Percentiles rank a stretch among this genome's conserved stretches.
Evolutionary conservation across 441 rosid genomes (phyloP).

Genomic region (Francoa sonchifolia): DNA sequence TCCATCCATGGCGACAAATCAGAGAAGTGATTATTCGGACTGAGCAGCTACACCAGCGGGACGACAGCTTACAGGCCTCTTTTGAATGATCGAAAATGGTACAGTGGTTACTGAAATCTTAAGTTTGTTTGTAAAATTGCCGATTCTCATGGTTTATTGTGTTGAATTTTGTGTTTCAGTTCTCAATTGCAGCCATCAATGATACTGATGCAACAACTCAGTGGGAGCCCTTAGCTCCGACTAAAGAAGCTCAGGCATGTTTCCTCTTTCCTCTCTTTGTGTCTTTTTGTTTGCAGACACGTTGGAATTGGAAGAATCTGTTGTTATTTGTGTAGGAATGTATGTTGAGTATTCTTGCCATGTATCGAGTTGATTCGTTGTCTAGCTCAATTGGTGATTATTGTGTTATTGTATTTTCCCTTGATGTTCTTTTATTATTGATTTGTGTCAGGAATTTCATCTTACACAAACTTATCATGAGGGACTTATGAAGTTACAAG

Average conservation of each 20-base stretch:
- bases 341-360: too few relatives aligned
- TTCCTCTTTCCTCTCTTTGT: constrained; percentile 10
- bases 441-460: constrained; percentile 63
- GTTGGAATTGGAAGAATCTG: neutral
- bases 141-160: neutral
- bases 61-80: too few relatives aligned
- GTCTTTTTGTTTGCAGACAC: neutral
- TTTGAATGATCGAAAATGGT: too few relatives aligned
- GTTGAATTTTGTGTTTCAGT: constrained; percentile 29
- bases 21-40: too few relatives aligned
- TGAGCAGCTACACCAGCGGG: too few relatives aligned
- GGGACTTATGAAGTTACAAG: constrained; percentile 82
- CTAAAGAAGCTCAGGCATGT: constrained; percentile 93
- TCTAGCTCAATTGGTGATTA: constrained; percentile 3
- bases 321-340: too few relatives aligned
- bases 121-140: too few relatives aligned
- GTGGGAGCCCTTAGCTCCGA: constrained; percentile 98
- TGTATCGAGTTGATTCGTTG: too few relatives aligned
- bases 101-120: too few relatives aligned
- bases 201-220: constrained; percentile 67
- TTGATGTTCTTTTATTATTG: neutral
- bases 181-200: constrained; percentile 88
- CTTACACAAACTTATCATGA: constrained; percentile 84
- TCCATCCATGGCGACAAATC: too few relatives aligned
- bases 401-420: neutral